Base-by-base conservation (phyloP, 2,329 filamentous ascomycete species). In the Sporothrix phasma region DNA sequence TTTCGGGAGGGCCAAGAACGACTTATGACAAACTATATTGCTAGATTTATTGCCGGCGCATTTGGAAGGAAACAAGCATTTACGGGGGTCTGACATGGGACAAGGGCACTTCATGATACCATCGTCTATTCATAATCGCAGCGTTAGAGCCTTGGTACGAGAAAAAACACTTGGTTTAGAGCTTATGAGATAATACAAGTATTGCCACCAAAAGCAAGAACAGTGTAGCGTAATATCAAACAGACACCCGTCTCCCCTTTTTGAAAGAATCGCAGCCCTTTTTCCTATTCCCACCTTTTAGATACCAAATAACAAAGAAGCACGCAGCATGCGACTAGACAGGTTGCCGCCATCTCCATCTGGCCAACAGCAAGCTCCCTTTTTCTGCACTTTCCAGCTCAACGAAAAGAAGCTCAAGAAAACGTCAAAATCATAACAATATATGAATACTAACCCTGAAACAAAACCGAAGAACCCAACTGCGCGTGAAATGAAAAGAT, bases 231-330 rank as follows among this genome's bases (percentile, higher is more conserved):
- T 1, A 10, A 29, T 19, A n/a, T 8, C 17, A 6, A 47, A 47
- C 17, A 49, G 24, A 56, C 37, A 41, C 17, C 19, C n/a, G 10
- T 61, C 58, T 61, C 58, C 58, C 58, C 58, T 49, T 49, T 59
- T 61, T 49, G 15, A 29, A 45, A 10, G 6, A 31, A 59, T 45
- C 5, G 39, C 24, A 46, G 17, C 24, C 56, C 45, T 59, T 59
- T 59, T 59, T 59, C 45, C 39, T 45, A 45, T 29, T 31, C 56
- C 39, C 56, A 19, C 24, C 56, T 45, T 59, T 59, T 59, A 46
- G 7, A 59, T 31, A 31, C 26, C 5, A 26, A 17, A 43, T 11
- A 54, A n/a, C 7, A 19, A 43, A 49, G 24, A 41, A 43, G 3
- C 17, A 15, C 11, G 13, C 37, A 29, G 26, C n/a, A 43, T 5